These are phyloP conservation scores for Penicillium parvum DNA, from an alignment of 495 filamentous ascomycete species.

Conservation along the genomic window DNA sequence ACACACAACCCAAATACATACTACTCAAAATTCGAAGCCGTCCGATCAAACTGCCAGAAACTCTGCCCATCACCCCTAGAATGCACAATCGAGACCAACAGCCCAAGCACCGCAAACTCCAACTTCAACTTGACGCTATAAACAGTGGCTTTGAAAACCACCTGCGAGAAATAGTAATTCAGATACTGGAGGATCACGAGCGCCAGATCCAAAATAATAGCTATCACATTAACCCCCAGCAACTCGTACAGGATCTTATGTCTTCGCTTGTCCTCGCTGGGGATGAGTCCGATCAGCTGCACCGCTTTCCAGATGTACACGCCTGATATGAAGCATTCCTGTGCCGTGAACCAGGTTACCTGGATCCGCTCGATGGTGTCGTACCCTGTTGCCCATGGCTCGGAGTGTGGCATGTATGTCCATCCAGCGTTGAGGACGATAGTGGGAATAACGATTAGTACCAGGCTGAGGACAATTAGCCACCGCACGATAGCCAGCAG, in stretches of 20 bases:
- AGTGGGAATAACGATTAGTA: slow-evolving; percentile 37
- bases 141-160: slow-evolving; percentile 10
- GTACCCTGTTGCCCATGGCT: slow-evolving; percentile 21
- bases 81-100: slow-evolving; percentile 17
- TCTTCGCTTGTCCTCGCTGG: background rate
- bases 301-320: slow-evolving; percentile 44
- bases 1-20: no score
- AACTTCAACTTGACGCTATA: slow-evolving; percentile 20
- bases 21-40: no score
- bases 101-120: slow-evolving; percentile 14
- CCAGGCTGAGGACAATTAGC: slow-evolving; percentile 35
- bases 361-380: slow-evolving; percentile 44
- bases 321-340: slow-evolving; percentile 48
- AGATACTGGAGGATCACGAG: slow-evolving; percentile 11
- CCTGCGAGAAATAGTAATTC: slow-evolving; percentile 10
- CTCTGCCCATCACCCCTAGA: no score
- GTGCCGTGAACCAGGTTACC: slow-evolving; percentile 41
- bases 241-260: slow-evolving; percentile 38
- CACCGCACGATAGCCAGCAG: slow-evolving; percentile 25
- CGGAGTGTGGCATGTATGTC: slow-evolving; percentile 13
- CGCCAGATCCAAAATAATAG: slow-evolving; percentile 32
- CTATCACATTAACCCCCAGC: slow-evolving; percentile 36
- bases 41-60: no score
- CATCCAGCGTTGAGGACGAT: slow-evolving; percentile 36
- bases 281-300: slow-evolving; percentile 16